Evolutionary conservation across 306 rosid genomes (phyloP), one percentile per base, ranked within the genome.

Genomic region (Datisca glomerata): DNA sequence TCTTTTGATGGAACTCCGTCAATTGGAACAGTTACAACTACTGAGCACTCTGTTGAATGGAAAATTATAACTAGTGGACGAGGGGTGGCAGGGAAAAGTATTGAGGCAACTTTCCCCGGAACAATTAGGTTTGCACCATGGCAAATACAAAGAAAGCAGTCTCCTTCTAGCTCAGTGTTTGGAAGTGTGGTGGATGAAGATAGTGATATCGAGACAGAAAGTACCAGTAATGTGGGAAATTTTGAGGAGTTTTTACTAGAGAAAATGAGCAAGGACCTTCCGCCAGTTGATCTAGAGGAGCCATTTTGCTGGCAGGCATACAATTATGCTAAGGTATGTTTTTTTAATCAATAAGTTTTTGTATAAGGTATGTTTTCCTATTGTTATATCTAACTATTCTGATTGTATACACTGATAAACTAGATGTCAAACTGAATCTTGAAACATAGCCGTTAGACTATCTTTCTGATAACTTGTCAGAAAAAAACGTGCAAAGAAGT

Each of bases 281-380:
- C 87, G 66, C 82, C 93, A 7, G 93, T 72, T 48, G 93, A 91
- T 65, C 76, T 89, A 68, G 98, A 84, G 61, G 96, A 89, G 70
- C 92, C 96, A 70, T 89, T 84, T 73, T 84, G 81, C 76, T 89
- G 98, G 98, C 93, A 70, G 67, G 96, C 96, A 16, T 89, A 84
- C 66, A 84, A 84, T 58, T 84, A 72, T 49, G 95, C 98, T 21
- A 89, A 80, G 73, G 98, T 89, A 73, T 17, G 59, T 41, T 15
- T 14, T 51, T 38, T 25, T 39, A 18, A 31, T 24, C 38, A n/a
- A 28, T 8, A n/a, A n/a, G n/a, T n/a, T n/a, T n/a, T n/a, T n/a
- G n/a, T n/a, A n/a, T n/a, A n/a, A n/a, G n/a, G n/a, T n/a, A n/a
- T n/a, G n/a, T n/a, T n/a, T n/a, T n/a, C n/a, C n/a, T n/a, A n/a